These are phyloP conservation scores for Fusarium fracticaudum DNA, from an alignment of 2,329 filamentous ascomycete species.

Conservation along the genomic window DNA sequence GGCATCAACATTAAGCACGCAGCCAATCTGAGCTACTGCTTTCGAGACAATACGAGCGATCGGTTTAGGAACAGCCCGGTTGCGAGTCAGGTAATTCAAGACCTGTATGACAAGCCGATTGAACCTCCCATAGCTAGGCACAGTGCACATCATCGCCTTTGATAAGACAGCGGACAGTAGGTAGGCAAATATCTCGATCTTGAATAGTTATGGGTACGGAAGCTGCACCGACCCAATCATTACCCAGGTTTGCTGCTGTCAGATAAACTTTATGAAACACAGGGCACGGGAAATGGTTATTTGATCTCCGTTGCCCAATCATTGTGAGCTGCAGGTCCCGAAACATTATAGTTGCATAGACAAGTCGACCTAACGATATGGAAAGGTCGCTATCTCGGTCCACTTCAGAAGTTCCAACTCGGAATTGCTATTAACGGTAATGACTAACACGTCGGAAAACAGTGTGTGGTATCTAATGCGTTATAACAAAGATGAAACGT, in stretches of 20 bases:
- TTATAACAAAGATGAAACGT: conserved; percentile 13
- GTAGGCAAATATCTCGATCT: not conserved
- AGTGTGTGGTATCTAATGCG: conserved; percentile 28
- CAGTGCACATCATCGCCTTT: not conserved
- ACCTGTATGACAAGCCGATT: not conserved
- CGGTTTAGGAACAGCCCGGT: not conserved
- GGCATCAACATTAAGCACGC: conserved; percentile 8
- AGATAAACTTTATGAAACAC: not conserved
- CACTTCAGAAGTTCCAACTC: not conserved
- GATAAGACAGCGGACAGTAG: not conserved
- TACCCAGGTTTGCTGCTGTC: not conserved
- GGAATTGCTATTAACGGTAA: conserved; percentile 3
- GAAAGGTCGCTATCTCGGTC: not conserved
- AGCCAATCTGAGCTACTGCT: not conserved
- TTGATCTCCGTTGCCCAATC: not conserved
- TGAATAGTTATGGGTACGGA: not conserved
- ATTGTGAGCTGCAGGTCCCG: not conserved
- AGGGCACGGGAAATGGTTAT: not conserved
- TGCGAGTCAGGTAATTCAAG: not conserved
- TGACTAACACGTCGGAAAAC: not conserved
- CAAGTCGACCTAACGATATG: not conserved
- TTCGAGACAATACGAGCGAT: not conserved
- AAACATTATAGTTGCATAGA: not conserved
- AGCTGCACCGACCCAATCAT: not conserved
- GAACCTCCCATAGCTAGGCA: not conserved